These are phyloP conservation scores for Fusarium equiseti DNA, from an alignment of 2,329 filamentous ascomycete genomes.

Conservation along the genomic window DNA sequence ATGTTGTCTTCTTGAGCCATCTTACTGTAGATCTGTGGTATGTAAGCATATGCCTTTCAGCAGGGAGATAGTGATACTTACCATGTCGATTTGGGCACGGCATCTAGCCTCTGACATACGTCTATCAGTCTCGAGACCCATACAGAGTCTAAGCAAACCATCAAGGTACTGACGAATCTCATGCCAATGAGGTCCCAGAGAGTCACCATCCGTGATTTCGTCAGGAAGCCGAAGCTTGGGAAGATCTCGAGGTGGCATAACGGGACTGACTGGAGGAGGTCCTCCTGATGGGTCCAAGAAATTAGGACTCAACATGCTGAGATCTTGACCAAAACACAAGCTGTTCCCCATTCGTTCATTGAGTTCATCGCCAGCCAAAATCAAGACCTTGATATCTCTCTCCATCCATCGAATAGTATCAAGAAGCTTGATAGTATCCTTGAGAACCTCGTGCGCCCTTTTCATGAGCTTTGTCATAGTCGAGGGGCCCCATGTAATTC, in stretches of 20 bases:
- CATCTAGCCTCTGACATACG: slow-evolving; percentile 61
- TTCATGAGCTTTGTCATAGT: slow-evolving; percentile 63
- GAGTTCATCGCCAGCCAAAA: slow-evolving; percentile 59
- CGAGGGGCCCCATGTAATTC: slow-evolving; percentile 53
- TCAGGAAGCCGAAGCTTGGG: slow-evolving; percentile 33
- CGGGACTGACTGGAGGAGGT: slow-evolving; percentile 45
- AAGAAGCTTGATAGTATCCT: slow-evolving; percentile 59
- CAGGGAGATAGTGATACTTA: slow-evolving; percentile 39
- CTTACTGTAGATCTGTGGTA: slow-evolving; percentile 58
- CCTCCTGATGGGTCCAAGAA: slow-evolving; percentile 39
- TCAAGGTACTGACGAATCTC: slow-evolving; percentile 62
- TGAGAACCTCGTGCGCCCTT: slow-evolving; percentile 60
- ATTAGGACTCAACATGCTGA: slow-evolving; percentile 46
- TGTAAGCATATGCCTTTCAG: slow-evolving; percentile 10
- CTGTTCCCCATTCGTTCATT: slow-evolving; percentile 49
- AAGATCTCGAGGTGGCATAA: slow-evolving; percentile 39
- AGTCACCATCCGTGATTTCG: slow-evolving; percentile 41
- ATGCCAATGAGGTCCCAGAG: slow-evolving; percentile 58
- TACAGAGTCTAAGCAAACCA: slow-evolving; percentile 57
- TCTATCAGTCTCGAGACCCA: slow-evolving; percentile 59
- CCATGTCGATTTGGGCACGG: slow-evolving; percentile 61
- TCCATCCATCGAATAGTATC: slow-evolving; percentile 63
- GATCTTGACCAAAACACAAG: slow-evolving; percentile 38
- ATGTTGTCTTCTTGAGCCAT: slow-evolving; percentile 64
- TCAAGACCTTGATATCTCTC: slow-evolving; percentile 58